Evolutionary conservation across 352 stramenopile species (phyloP).

Genomic region (Globisporangium solare): DNA sequence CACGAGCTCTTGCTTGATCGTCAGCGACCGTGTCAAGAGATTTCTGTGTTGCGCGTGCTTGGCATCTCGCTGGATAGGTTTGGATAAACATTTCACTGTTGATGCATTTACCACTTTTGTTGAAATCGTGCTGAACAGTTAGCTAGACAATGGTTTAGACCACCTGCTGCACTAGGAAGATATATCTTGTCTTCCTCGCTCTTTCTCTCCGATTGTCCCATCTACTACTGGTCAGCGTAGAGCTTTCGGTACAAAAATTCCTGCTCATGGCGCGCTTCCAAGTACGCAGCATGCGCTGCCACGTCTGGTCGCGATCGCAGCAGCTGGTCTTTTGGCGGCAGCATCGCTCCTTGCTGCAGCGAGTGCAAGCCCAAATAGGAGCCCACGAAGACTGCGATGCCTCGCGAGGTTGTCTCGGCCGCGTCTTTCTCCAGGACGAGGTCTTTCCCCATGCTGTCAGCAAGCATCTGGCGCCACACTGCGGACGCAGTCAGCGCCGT

Average conservation of each 20-base stretch:
- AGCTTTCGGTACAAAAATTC: conserved; percentile 72
- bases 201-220: too few species aligned
- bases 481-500: conserved; percentile 75
- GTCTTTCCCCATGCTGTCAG: conserved; percentile 71
- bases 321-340: conserved; percentile 19
- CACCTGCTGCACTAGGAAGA: too few species aligned
- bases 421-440: conserved; percentile 59
- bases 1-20: too few species aligned
- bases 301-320: conserved; percentile 38
- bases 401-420: conserved; percentile 80
- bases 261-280: conserved; percentile 59
- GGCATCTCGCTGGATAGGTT: too few species aligned
- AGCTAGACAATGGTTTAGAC: too few species aligned
- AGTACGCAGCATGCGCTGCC: conserved; percentile 49
- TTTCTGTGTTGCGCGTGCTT: too few species aligned
- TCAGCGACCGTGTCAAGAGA: too few species aligned
- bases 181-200: too few species aligned
- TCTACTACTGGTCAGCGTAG: conserved; percentile 23
- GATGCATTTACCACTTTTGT: too few species aligned
- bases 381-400: conserved; percentile 70
- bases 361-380: conserved; percentile 56
- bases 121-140: too few species aligned
- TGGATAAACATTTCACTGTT: too few species aligned
- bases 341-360: conserved; percentile 29
- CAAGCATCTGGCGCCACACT: conserved; percentile 86